Base-by-base conservation (phyloP, 2,329 filamentous ascomycete genomes). In the Verticillium klebahnii region DNA sequence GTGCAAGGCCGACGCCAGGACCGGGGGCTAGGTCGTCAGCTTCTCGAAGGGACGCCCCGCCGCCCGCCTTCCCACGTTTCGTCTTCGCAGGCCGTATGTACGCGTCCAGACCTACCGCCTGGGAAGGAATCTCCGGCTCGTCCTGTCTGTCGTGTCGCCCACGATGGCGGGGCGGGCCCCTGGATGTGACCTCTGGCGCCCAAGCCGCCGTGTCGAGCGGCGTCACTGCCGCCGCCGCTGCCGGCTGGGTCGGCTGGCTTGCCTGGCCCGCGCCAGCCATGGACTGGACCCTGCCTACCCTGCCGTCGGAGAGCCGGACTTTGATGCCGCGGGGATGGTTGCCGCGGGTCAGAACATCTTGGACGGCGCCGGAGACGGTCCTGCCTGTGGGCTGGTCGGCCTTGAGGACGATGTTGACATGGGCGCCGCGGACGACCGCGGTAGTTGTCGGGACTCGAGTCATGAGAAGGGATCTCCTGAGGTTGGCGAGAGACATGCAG, bases 261-360 rank as follows among this genome's bases (percentile, higher is more conserved):
- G 11, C 19, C 50, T 54, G 50, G 11, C 19, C 50, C 3, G 34
- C 71, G 55, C 70, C 60, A 17, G 74, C 78, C 73, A 91, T 81
- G 55, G 81, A 78, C 73, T 93, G 91, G 32, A 94, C 91, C 17
- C 91, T 78, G 2, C 91, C 91, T 2, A 94, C 85, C 31, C 89
- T 81, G 1, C 90, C 90, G 71, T 91, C 89, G 1, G 78, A 76
- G 6, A 94, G 78, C 2, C 90, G 85, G 29, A 93, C 90, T 73
- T 93, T 94, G 77, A 93, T 91, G 39, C 91, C 91, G 11, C 89
- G 82, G 2, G 89, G 89, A 69, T 94, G 91, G 67, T 93, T 85
- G 31, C 89, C 89, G 1, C 84, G 79, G 2, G 90, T 93, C 57
- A 94, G 79, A 0, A 93, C 73, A 56, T 92, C 85, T 59, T 82